Base-by-base conservation (phyloP, 2,329 filamentous ascomycete genomes). In the Claviceps capensis region DNA sequence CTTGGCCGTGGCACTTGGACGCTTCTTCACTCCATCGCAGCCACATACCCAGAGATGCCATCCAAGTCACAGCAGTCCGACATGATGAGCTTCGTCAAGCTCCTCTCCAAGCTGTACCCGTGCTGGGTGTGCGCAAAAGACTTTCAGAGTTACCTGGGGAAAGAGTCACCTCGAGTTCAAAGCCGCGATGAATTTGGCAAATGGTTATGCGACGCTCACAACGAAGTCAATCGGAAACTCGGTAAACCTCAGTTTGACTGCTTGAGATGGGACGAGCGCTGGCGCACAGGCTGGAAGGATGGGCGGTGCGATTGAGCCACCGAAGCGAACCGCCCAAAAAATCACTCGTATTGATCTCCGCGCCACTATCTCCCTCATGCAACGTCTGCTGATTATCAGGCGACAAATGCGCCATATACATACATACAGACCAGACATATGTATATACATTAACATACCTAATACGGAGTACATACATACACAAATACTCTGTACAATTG, bases 61-160 rank as follows among this genome's bases (percentile, higher is more conserved):
- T 79, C 83, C 0, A 66, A 73, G 1, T 67, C 73, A 9, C 80
- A 95, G 60, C 88, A 96, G 65, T 71, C 72, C 34, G 85, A 96
- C 60, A 84, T 94, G 59, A 74, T 75, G 52, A 76, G 79, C 49
- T 97, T 98, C 69, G 76, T 98, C 60, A 71, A 73, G 23, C 74
- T 89, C 2, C 95, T 98, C 66, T 83, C 86, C 26, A 85, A 85
- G 59, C 69, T 97, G 19, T 98, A 98, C 64, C 93, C 93, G 4
- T 98, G 93, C 73, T 95, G 90, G 88, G 79, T 86, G 3, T 98
- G 93, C 68, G 93, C 90, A 37, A 85, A 91, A 55, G 91, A 97
- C 64, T 96, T 98, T 67, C 85, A 85, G 66, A 66, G 66, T 0
- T 97, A 91, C 77, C 83, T 97, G 72, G 75, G 73, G 56, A 76